phyloP scores from a whole-genome alignment of 2,329 filamentous ascomycete genomes.

The Gremmenia infestans region DNA sequence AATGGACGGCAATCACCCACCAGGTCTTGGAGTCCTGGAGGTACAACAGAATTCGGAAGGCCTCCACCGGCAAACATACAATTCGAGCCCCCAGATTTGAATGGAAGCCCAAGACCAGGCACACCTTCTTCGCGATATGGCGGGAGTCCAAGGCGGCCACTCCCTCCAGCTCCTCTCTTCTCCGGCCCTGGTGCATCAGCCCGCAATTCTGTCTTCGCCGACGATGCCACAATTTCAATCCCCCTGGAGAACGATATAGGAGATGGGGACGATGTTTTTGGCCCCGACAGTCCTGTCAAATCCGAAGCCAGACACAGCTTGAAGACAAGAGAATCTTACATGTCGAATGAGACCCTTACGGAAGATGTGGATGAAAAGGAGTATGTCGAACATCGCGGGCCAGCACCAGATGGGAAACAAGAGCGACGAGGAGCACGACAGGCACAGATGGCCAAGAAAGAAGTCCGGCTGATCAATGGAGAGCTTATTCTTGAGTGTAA shows the following conservation, averaged over 20 bases:
- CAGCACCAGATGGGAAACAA: slow-evolving; percentile 81
- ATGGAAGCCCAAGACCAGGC: slow-evolving; percentile 84
- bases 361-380: slow-evolving; percentile 41
- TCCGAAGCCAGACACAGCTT: slow-evolving; percentile 15
- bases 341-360: slow-evolving; percentile 25
- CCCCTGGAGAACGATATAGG: slow-evolving; percentile 53
- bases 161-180: slow-evolving; percentile 86
- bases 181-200: slow-evolving; percentile 47
- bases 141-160: slow-evolving; percentile 76
- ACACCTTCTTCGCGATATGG: slow-evolving; percentile 87
- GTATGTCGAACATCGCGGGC: slow-evolving; percentile 77
- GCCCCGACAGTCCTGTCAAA: slow-evolving; percentile 39
- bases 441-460: slow-evolving; percentile 86
- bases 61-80: slow-evolving; percentile 66
- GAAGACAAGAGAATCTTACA: slow-evolving; percentile 36
- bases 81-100: slow-evolving; percentile 84
- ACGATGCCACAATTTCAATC: slow-evolving; percentile 69
- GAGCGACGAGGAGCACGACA: slow-evolving; percentile 80
- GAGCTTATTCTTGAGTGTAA: slow-evolving; percentile 98
- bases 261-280: slow-evolving; percentile 65
- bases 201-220: slow-evolving; percentile 50
- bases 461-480: slow-evolving; percentile 94
- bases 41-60: slow-evolving; percentile 53
- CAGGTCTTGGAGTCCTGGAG: slow-evolving; percentile 45
- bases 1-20: slow-evolving; percentile 48